These are phyloP conservation scores for Pseudogymnoascus sp. DNA, from an alignment of 2,329 filamentous ascomycete species.

Conservation along the genomic window DNA sequence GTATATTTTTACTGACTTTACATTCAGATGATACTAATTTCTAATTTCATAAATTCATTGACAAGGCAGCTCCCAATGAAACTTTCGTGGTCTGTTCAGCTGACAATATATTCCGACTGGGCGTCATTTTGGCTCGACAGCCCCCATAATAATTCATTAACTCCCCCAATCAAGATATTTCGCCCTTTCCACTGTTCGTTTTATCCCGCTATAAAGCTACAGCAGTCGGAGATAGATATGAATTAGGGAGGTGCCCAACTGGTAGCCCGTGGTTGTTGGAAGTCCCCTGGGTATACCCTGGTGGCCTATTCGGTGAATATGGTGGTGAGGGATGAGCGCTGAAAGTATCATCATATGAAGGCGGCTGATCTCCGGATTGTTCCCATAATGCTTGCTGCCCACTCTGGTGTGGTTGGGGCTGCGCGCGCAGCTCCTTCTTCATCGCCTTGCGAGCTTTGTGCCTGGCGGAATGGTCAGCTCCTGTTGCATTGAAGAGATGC, in stretches of 20 bases:
- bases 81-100: background rate
- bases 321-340: background rate
- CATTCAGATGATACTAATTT: background rate
- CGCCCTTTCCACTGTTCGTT: background rate
- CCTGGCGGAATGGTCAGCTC: background rate
- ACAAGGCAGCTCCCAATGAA: background rate
- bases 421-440: background rate
- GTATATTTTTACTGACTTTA: background rate
- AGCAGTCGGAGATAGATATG: background rate
- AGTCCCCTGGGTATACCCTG: background rate
- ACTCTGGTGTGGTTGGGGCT: background rate
- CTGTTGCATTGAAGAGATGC: background rate
- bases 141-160: background rate
- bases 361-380: background rate
- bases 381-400: background rate
- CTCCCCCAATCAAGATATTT: background rate
- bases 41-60: background rate
- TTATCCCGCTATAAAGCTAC: background rate
- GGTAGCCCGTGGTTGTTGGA: background rate
- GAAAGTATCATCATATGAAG: slow-evolving; percentile 3
- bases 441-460: background rate
- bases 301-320: background rate
- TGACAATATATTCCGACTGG: background rate
- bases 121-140: background rate
- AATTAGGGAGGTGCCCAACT: background rate